A percentile compares a stretch with the other conserved stretches of the same genome.
phyloP scores from a whole-genome alignment of 305 asterid genomes.

The Solanum hybrid region DNA sequence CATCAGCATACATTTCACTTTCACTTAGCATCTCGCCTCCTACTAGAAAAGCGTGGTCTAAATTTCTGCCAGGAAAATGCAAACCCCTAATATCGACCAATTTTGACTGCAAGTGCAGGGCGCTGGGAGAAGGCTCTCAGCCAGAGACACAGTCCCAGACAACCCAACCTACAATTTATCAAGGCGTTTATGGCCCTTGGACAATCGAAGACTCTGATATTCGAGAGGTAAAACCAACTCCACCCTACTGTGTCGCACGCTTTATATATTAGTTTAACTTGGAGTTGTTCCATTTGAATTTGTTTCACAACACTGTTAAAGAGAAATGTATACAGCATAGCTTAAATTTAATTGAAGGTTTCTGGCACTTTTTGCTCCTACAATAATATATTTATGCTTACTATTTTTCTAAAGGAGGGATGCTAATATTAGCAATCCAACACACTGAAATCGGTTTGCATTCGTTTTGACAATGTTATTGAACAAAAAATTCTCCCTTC shows the following conservation, averaged over 20 bases:
- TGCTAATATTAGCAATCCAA: neutral
- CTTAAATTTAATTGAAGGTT: neutral
- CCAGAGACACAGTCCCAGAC: slow-evolving; percentile 5
- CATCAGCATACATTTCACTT: neutral
- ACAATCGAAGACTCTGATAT: slow-evolving; percentile 66
- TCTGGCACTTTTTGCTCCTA: neutral
- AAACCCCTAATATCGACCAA: neutral
- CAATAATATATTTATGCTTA: neutral
- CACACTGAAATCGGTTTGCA: neutral
- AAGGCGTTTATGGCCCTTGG: slow-evolving; percentile 89
- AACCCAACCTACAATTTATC: slow-evolving; percentile 28
- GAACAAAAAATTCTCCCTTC: neutral
- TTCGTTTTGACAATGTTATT: neutral
- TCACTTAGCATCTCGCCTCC: neutral
- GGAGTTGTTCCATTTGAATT: neutral
- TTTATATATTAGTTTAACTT: neutral
- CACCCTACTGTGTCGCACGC: neutral
- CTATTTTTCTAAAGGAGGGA: neutral
- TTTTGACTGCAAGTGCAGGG: slow-evolving; percentile 10
- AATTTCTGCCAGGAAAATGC: neutral
- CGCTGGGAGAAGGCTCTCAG: slow-evolving; percentile 7
- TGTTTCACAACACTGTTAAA: neutral
- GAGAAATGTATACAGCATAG: neutral
- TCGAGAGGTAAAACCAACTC: slow-evolving; percentile 27
- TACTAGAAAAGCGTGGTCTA: neutral